Conservation (phyloP, 75 land plant genomes). For the Picea glauca region DNA sequence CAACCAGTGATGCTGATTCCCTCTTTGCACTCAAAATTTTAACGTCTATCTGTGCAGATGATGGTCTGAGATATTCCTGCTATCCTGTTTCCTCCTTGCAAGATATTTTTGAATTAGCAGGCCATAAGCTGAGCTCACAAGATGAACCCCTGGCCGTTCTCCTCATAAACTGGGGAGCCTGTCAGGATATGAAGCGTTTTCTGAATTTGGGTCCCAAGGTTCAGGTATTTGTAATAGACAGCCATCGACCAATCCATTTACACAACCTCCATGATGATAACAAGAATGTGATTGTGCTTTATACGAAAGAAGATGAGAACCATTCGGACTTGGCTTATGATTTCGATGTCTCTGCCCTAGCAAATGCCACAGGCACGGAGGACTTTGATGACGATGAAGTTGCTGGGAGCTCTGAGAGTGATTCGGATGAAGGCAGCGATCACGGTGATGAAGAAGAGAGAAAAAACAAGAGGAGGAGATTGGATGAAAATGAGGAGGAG, state of each 20-base stretch:
- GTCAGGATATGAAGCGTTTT: slow-evolving; percentile 53
- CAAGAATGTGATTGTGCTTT: slow-evolving; percentile 67
- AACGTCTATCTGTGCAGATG: slow-evolving; percentile 61
- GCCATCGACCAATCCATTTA: slow-evolving; percentile 89
- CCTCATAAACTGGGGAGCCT: slow-evolving; percentile 90
- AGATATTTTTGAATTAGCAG: slow-evolving; percentile 48
- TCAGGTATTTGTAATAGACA: slow-evolving; percentile 79
- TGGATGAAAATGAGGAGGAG: too few species aligned
- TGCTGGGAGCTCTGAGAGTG: background rate
- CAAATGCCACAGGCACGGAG: slow-evolving; percentile 41
- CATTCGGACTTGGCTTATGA: slow-evolving; percentile 75
- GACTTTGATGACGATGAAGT: slow-evolving; percentile 25
- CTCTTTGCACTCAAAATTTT: slow-evolving; percentile 79
- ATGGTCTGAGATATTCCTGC: slow-evolving; percentile 74
- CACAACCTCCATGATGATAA: slow-evolving; percentile 72
- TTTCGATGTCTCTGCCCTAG: slow-evolving; percentile 59
- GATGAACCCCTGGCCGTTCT: slow-evolving; percentile 50
- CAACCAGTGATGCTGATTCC: slow-evolving; percentile 79
- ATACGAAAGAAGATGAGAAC: slow-evolving; percentile 74
- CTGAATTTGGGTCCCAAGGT: slow-evolving; percentile 51
- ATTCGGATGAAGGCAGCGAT: slow-evolving; percentile 4
- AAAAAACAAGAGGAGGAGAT: slow-evolving; percentile 13
- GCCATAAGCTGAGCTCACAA: slow-evolving; percentile 22
- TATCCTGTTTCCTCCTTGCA: slow-evolving; percentile 72
- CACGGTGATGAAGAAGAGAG: slow-evolving; percentile 32